phyloP scores from a whole-genome alignment of 139 green algal genomes.

The Desmodesmus armatus region DNA sequence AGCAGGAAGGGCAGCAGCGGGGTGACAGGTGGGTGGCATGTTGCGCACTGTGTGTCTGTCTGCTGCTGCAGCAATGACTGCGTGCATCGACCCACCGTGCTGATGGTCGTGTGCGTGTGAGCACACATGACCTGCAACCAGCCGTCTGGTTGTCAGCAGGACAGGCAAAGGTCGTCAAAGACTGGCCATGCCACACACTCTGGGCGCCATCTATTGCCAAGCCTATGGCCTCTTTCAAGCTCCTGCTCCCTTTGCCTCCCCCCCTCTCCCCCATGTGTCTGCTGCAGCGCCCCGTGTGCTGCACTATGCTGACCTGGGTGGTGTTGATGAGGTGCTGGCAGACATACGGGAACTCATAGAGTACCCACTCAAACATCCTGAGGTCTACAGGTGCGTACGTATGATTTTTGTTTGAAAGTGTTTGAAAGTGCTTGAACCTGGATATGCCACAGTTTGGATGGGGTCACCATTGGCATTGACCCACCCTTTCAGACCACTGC shows the following conservation, averaged over 20 bases:
- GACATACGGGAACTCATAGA: conserved; percentile 91
- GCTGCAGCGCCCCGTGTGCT: conserved; percentile 57
- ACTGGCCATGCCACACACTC: neutral
- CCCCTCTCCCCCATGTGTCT: neutral
- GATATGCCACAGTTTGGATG: too few relatives aligned
- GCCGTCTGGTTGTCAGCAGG: too few relatives aligned
- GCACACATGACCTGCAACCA: too few relatives aligned
- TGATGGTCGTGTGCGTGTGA: too few relatives aligned
- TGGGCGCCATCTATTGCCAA: too few relatives aligned
- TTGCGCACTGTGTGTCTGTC: neutral
- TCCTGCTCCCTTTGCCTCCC: too few relatives aligned
- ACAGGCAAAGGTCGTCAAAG: neutral
- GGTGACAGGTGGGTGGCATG: conserved; percentile 28
- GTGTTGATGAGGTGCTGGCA: conserved; percentile 83
- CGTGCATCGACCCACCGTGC: too few relatives aligned
- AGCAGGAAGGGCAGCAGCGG: conserved; percentile 38
- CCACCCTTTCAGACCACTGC: too few relatives aligned
- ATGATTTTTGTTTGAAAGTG: too few relatives aligned
- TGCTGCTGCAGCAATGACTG: neutral
- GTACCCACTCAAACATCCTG: conserved; percentile 91
- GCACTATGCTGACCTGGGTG: conserved; percentile 86
- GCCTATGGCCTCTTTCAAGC: too few relatives aligned
- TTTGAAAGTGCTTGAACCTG: too few relatives aligned
- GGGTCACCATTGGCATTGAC: too few relatives aligned
- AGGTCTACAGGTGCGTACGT: conserved; percentile 63